These are phyloP conservation scores for Trichoderma parareesei DNA, from an alignment of 495 filamentous ascomycete genomes.

Conservation along the genomic window DNA sequence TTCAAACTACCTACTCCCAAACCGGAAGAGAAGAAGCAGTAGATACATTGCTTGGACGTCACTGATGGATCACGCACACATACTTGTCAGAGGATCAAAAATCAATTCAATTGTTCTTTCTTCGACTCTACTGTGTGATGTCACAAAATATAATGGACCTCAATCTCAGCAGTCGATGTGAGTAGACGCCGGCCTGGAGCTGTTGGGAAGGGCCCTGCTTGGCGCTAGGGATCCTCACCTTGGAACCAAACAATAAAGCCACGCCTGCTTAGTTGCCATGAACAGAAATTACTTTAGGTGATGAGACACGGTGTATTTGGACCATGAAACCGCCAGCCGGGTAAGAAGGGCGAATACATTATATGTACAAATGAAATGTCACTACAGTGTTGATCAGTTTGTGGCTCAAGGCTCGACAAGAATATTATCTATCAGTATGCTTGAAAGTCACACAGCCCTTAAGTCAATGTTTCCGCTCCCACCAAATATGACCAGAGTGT, in stretches of 20 bases:
- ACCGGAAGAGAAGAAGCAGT: constrained; percentile 83
- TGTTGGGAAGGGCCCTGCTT: no score
- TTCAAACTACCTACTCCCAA: constrained; percentile 95
- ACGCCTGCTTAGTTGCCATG: no score
- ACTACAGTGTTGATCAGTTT: neutral
- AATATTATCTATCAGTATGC: neutral
- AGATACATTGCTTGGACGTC: constrained; percentile 29
- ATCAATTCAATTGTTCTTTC: neutral
- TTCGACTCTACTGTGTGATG: neutral
- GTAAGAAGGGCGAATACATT: neutral
- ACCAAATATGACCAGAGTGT: neutral
- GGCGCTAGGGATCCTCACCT: no score
- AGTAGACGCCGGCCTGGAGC: no score
- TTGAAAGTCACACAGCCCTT: neutral
- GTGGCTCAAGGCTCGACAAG: neutral
- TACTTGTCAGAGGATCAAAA: neutral
- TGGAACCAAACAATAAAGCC: no score
- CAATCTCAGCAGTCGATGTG: neutral
- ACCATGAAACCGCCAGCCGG: no score
- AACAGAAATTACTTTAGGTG: no score
- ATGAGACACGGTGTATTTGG: no score
- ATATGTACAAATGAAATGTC: neutral
- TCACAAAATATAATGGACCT: neutral
- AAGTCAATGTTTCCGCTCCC: neutral
- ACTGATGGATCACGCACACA: neutral